phyloP scores from a whole-genome alignment of 176 grass and related monocot species.

The Elymus sibiricus region DNA sequence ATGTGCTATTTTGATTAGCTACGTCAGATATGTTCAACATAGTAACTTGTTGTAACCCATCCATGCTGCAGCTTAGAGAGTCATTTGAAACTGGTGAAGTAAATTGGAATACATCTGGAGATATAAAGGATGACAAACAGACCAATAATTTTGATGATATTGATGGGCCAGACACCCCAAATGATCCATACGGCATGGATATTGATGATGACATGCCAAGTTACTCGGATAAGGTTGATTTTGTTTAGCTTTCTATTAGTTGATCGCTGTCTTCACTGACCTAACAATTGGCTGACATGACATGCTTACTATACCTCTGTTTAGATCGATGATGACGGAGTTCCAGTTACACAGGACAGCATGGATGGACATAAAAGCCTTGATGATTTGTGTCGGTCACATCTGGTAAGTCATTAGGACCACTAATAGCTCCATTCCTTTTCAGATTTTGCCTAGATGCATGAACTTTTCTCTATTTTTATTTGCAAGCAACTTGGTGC shows the following conservation, averaged over 20 bases:
- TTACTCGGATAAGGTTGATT: slow-evolving; percentile 43
- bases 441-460: not conserved
- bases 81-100: slow-evolving; percentile 65
- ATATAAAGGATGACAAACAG: slow-evolving; percentile 43
- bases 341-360: slow-evolving; percentile 40
- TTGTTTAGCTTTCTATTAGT: not conserved
- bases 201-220: slow-evolving; percentile 40
- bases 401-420: slow-evolving; percentile 60
- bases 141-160: slow-evolving; percentile 39
- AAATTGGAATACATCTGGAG: slow-evolving; percentile 29
- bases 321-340: slow-evolving; percentile 33
- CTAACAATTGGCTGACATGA: slow-evolving; percentile 23
- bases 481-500: slow-evolving; percentile 19
- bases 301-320: slow-evolving; percentile 23
- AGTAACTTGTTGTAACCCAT: not conserved
- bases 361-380: slow-evolving; percentile 52
- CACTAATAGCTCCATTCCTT: not conserved
- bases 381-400: slow-evolving; percentile 70
- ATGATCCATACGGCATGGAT: slow-evolving; percentile 37
- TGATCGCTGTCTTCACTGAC: not conserved
- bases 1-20: not conserved
- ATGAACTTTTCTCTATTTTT: not conserved
- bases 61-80: slow-evolving; percentile 67
- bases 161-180: slow-evolving; percentile 41
- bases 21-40: not conserved